Evolutionary conservation across 345 rosid species (phyloP).

Genomic region (Mangifera indica): DNA sequence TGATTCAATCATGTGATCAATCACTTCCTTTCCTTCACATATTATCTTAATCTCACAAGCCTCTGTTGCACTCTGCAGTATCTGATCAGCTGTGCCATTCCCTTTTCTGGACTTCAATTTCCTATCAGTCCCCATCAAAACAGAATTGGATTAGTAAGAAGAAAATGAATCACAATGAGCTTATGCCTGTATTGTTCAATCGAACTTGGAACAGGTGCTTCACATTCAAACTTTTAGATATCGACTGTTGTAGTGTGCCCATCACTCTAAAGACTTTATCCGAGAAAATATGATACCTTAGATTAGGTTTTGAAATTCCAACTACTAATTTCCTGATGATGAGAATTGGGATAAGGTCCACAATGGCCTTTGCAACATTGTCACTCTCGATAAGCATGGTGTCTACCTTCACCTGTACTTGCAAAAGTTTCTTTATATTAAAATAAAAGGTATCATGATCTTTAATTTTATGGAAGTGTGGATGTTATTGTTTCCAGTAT

Average conservation of each 20-base stretch:
- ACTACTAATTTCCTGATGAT: constrained; percentile 71
- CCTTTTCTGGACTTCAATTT: constrained; percentile 50
- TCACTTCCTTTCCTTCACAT: constrained; percentile 60
- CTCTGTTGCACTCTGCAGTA: constrained; percentile 45
- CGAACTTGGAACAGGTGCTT: too few relatives aligned
- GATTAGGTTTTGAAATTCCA: constrained; percentile 60
- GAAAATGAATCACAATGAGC: not conserved
- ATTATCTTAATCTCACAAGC: constrained; percentile 55
- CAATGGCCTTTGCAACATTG: constrained; percentile 58
- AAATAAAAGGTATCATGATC: too few relatives aligned
- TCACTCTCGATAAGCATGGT: constrained; percentile 78
- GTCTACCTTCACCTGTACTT: constrained; percentile 61
- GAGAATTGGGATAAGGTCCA: constrained; percentile 69
- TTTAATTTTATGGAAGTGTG: not conserved
- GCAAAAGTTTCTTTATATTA: not conserved
- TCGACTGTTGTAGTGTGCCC: too few relatives aligned
- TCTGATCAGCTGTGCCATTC: constrained; percentile 47
- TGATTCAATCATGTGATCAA: constrained; percentile 26
- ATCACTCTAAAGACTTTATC: too few relatives aligned
- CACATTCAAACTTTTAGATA: too few relatives aligned
- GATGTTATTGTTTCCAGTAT: not conserved
- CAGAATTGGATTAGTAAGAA: not conserved
- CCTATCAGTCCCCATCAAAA: constrained; percentile 30
- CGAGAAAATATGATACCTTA: constrained; percentile 38
- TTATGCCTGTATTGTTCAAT: not conserved